Base-by-base conservation (phyloP, 2,329 filamentous ascomycete genomes). In the Colletotrichum viniferum region DNA sequence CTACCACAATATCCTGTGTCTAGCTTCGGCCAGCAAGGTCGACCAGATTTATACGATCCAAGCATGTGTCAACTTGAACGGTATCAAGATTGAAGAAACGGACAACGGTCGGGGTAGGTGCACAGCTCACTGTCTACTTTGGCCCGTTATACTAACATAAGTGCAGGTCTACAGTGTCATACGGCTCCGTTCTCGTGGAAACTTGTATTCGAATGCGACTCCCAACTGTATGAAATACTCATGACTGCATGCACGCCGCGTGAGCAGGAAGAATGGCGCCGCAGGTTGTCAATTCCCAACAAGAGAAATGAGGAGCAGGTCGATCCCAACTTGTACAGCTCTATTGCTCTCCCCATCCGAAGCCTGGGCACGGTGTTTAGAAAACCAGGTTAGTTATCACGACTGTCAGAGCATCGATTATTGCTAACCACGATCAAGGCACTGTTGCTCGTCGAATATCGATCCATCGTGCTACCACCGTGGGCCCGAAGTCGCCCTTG, bases 131-230 rank as follows among this genome's bases (percentile, higher is more conserved):
- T 10, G n/a, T 24, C n/a, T 12, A 6, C 30, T 8, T 4, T 34
- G 16, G 14, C 34, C 14, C 61, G 76, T 55, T 72, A 52, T 52
- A 65, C 79, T 82, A 55, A 82, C 63, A 13, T 10, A 28, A 71
- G n/a, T 24, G 62, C 76, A 98, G 96, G 95, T 1, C 83, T 98
- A 9, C 95, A 96, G 87, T 98, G 96, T 80, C 93, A 97, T 77
- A 95, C 94, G 4, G 94, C 95, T 1, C 92, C 94, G 1, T 95
- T 95, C 82, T 97, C 96, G 2, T 98, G 96, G 96, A 99, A 98
- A 82, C 81, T 98, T 13, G 89, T 95, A 4, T 98, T 98, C 80
- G 93, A 97, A 81, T 91, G 91, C 78, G 89, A 94, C 72, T 91
- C 94, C 78, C 92, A 94, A 75, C 87, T 96, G 69, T 96, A 95